phyloP scores from a whole-genome alignment of 768 basidiomycete genomes.

The Pleurotus djamor region DNA sequence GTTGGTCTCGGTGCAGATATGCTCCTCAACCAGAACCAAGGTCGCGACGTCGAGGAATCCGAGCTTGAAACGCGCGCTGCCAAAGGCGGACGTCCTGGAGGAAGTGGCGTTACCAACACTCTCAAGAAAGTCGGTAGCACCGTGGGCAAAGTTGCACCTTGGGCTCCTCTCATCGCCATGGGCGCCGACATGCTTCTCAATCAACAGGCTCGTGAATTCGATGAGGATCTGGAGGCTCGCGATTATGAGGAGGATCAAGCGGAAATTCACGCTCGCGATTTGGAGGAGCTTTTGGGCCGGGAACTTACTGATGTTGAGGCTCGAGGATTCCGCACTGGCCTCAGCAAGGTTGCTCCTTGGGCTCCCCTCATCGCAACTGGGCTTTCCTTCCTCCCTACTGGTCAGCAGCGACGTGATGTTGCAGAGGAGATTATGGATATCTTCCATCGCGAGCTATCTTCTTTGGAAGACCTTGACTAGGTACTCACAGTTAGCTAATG shows the following conservation, averaged over 20 bases:
- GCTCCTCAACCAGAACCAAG: too few relatives aligned
- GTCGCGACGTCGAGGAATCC: neutral
- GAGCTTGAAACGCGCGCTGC: neutral
- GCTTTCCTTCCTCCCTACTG: neutral
- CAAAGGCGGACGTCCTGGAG: too few relatives aligned
- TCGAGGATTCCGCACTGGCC: neutral
- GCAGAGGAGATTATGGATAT: conserved; percentile 7
- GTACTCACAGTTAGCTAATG: neutral
- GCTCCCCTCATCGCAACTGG: neutral
- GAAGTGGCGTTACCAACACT: too few relatives aligned
- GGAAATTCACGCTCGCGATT: neutral
- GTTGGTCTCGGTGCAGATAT: too few relatives aligned
- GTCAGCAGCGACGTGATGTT: conserved; percentile 1
- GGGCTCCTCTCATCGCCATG: neutral
- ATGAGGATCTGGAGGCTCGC: neutral
- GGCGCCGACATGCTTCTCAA: neutral
- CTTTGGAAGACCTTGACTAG: conserved; percentile 4
- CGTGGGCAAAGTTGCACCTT: neutral
- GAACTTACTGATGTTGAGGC: neutral
- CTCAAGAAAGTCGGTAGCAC: neutral
- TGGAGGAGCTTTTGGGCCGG: neutral
- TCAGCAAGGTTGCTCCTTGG: neutral
- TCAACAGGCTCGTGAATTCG: neutral
- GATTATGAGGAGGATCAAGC: neutral
- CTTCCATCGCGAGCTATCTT: conserved; percentile 6